These are phyloP conservation scores for Neolentinus lepideus DNA, from an alignment of 1,284 basidiomycete species.

Conservation along the genomic window DNA sequence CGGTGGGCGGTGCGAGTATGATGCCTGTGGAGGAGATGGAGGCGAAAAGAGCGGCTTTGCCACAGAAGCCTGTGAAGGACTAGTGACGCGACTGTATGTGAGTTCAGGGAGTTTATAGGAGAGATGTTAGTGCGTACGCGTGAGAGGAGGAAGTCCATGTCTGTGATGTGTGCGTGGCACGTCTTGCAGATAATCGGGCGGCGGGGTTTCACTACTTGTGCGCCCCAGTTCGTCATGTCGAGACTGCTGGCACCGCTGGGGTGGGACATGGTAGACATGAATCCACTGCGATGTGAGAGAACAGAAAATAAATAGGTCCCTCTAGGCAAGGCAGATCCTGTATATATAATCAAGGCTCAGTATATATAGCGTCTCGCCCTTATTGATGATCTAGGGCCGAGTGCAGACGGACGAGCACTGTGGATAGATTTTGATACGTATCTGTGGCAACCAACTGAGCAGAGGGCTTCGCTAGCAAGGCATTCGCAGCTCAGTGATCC, in stretches of 20 bases:
- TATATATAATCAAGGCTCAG: background rate
- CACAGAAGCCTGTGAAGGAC: background rate
- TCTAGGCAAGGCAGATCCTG: background rate
- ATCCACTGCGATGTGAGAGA: background rate
- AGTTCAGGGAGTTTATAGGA: background rate
- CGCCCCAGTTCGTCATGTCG: background rate
- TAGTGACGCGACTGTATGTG: background rate
- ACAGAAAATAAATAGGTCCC: background rate
- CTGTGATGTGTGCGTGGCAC: background rate
- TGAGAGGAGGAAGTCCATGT: slow-evolving; percentile 1
- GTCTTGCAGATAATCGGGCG: background rate
- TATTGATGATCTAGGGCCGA: background rate
- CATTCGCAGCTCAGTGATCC: background rate
- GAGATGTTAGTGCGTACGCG: background rate
- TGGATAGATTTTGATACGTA: too few species aligned
- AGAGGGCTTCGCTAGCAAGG: too few species aligned
- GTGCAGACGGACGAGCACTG: too few species aligned
- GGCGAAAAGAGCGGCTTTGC: slow-evolving; percentile 2
- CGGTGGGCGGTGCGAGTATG: slow-evolving; percentile 12
- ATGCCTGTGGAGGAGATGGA: background rate
- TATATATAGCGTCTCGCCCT: background rate
- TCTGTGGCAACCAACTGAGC: too few species aligned
- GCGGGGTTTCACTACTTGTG: background rate
- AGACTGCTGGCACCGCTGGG: background rate
- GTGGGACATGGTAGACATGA: background rate